Percentiles rank a stretch among this genome's conserved stretches.
These are phyloP conservation scores for Scalesia atractyloides DNA, from an alignment of 129 eudicot genomes.

Conservation along the genomic window DNA sequence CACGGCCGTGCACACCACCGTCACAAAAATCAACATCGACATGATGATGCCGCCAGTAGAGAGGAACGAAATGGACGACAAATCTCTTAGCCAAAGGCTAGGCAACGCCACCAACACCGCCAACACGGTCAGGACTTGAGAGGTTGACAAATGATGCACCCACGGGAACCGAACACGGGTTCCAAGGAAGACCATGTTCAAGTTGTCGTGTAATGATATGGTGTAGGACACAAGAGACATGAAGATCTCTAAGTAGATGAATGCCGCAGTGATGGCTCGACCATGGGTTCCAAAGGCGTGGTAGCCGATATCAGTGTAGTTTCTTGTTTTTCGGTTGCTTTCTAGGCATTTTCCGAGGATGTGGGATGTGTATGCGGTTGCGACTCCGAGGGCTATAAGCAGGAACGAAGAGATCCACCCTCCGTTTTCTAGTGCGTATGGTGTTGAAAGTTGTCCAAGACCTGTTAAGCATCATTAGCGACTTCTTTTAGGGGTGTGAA, in stretches of 20 bases:
- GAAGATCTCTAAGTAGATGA: slow-evolving; percentile 80
- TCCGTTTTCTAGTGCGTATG: slow-evolving; percentile 81
- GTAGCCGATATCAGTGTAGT: slow-evolving; percentile 70
- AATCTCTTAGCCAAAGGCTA: slow-evolving; percentile 78
- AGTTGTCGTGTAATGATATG: slow-evolving; percentile 89
- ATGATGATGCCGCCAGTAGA: slow-evolving; percentile 73
- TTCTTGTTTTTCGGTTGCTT: slow-evolving; percentile 54
- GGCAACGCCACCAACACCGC: slow-evolving; percentile 83
- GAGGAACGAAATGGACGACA: slow-evolving; percentile 74
- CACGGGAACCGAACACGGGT: slow-evolving; percentile 38
- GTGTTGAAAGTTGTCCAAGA: slow-evolving; percentile 83
- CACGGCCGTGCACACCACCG: slow-evolving; percentile 65
- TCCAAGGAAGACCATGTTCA: slow-evolving; percentile 54
- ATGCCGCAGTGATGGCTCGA: slow-evolving; percentile 48
- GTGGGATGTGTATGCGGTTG: slow-evolving; percentile 63
- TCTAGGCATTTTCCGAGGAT: slow-evolving; percentile 74
- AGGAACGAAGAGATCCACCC: slow-evolving; percentile 79
- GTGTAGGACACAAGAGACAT: slow-evolving; percentile 96
- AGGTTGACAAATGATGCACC: slow-evolving; percentile 41
- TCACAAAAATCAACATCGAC: slow-evolving; percentile 64
- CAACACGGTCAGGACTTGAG: slow-evolving; percentile 57
- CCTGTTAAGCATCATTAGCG: slow-evolving; percentile 45
- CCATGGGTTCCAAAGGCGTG: slow-evolving; percentile 72
- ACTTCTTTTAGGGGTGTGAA: too few relatives aligned
- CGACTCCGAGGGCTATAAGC: slow-evolving; percentile 60